Evolutionary conservation across 2,329 filamentous ascomycete species (phyloP).

Genomic region (Arthroderma uncinatum): DNA sequence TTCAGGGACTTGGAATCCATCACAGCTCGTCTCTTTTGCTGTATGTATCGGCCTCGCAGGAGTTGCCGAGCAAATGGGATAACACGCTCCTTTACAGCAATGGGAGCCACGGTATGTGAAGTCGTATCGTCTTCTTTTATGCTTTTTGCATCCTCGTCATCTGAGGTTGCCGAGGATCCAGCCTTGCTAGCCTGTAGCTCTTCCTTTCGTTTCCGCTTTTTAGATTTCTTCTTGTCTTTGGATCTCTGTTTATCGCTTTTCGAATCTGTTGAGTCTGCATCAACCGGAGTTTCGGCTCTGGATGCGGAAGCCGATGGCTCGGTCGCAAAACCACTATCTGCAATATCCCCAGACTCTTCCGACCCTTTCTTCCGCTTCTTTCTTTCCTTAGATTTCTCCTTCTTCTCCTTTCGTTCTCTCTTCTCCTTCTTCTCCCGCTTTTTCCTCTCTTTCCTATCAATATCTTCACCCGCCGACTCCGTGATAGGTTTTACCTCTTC

Average conservation of each 20-base stretch:
- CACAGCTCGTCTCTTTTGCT: slow-evolving; percentile 73
- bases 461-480: slow-evolving; percentile 22
- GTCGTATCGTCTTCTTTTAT: slow-evolving; percentile 15
- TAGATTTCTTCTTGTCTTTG: slow-evolving; percentile 21
- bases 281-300: slow-evolving; percentile 15
- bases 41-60: slow-evolving; percentile 70
- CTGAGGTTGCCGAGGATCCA: not conserved
- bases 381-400: slow-evolving; percentile 21
- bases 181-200: slow-evolving; percentile 9
- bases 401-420: slow-evolving; percentile 29
- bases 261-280: slow-evolving; percentile 12
- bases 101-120: not conserved
- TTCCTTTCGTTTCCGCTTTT: slow-evolving; percentile 19
- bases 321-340: slow-evolving; percentile 14
- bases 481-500: not conserved
- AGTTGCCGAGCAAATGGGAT: slow-evolving; percentile 53
- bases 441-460: slow-evolving; percentile 20
- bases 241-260: not conserved
- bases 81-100: not conserved
- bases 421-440: slow-evolving; percentile 18
- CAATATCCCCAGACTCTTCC: slow-evolving; percentile 14
- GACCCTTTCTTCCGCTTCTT: slow-evolving; percentile 18
- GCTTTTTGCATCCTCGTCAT: slow-evolving; percentile 7
- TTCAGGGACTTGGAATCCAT: slow-evolving; percentile 73
- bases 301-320: not conserved